Evolutionary conservation across 768 basidiomycete species (phyloP).

Genomic region (Cystofilobasidium capitatum): DNA sequence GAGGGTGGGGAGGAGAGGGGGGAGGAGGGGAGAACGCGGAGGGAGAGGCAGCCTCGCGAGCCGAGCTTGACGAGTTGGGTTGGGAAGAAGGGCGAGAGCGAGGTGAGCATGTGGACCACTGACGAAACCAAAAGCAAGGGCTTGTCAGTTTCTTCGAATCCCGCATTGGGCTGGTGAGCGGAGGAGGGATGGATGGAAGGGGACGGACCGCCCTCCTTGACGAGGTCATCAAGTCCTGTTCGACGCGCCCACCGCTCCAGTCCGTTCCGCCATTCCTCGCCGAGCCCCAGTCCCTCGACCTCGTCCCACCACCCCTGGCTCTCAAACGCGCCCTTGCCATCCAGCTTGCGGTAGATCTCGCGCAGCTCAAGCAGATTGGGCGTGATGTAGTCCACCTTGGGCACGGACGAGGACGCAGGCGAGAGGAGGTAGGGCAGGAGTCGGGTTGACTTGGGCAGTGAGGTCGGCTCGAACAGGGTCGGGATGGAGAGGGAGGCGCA

Average conservation of each 20-base stretch:
- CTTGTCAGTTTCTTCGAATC: too few species aligned
- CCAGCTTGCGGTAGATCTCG: conserved; percentile 38
- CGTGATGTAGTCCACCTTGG: conserved; percentile 61
- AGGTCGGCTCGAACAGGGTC: conserved; percentile 93
- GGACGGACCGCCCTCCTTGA: conserved; percentile 48
- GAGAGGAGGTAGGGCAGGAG: conserved; percentile 52
- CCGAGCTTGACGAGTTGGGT: conserved; percentile 81
- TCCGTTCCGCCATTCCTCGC: conserved; percentile 50
- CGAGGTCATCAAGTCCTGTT: conserved; percentile 41
- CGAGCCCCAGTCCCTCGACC: conserved; percentile 58
- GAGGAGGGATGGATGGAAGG: background rate
- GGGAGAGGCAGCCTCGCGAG: conserved; percentile 40
- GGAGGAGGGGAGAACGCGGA: background rate
- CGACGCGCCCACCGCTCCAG: conserved; percentile 54
- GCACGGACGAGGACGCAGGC: conserved; percentile 35
- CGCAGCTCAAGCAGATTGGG: conserved; percentile 76
- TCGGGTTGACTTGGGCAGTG: conserved; percentile 62
- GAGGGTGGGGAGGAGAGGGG: conserved; percentile 27
- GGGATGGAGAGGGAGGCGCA: conserved; percentile 37
- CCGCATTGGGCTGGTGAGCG: background rate
- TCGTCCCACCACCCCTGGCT: conserved; percentile 56
- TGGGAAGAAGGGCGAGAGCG: conserved; percentile 73
- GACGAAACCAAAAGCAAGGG: background rate
- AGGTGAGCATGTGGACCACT: conserved; percentile 66
- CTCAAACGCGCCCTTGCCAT: conserved; percentile 44